A percentile compares a stretch with the other conserved stretches of the same genome.
Evolutionary conservation across 2,329 filamentous ascomycete species (phyloP).

Genomic region (Colletotrichum siamense): DNA sequence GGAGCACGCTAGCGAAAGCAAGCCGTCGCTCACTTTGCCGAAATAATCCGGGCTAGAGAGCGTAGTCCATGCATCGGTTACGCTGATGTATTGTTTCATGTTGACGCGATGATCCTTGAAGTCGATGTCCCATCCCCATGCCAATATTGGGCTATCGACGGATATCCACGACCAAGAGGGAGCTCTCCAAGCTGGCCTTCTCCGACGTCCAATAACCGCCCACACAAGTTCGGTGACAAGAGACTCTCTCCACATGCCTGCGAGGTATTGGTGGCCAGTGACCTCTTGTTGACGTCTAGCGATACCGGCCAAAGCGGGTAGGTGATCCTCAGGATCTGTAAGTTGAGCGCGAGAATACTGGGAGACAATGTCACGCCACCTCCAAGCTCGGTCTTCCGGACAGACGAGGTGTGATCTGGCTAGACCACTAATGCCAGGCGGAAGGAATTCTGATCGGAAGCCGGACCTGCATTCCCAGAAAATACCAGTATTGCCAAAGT

Average conservation of each 20-base stretch:
- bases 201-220: not conserved
- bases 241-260: not conserved
- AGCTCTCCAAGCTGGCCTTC: not conserved
- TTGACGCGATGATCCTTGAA: no score
- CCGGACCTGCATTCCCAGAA: not conserved
- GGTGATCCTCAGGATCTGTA: accelerated
- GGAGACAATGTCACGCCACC: accelerated
- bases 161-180: not conserved
- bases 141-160: not conserved
- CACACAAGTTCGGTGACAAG: not conserved
- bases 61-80: not conserved
- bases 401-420: not conserved
- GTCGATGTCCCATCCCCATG: no score
- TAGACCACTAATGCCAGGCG: not conserved
- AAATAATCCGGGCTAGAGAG: not conserved
- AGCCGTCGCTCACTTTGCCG: not conserved
- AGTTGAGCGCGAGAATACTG: not conserved
- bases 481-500: accelerated
- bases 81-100: not conserved
- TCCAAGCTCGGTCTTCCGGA: not conserved
- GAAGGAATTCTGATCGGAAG: not conserved
- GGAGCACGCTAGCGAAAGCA: not conserved
- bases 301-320: not conserved
- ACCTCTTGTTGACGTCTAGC: not conserved
- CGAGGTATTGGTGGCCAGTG: not conserved